These are phyloP conservation scores for Castanopsis chinensis DNA, from an alignment of 306 rosid species.

Conservation along the genomic window DNA sequence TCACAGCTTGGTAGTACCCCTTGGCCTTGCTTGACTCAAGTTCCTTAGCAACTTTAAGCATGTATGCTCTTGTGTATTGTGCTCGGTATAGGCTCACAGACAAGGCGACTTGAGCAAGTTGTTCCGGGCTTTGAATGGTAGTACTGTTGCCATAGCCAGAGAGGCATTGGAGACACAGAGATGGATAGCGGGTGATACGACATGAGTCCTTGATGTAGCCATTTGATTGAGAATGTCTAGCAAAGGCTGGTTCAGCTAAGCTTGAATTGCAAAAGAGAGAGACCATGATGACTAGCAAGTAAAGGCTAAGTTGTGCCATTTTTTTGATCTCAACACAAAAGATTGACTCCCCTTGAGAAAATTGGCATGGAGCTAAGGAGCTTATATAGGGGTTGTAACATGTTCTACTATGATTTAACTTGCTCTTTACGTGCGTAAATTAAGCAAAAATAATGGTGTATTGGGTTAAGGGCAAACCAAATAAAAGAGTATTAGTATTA, in stretches of 20 bases:
- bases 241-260: constrained; percentile 14
- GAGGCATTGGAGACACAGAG: constrained; percentile 43
- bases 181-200: constrained; percentile 38
- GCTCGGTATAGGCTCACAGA: constrained; percentile 52
- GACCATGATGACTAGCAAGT: constrained; percentile 18
- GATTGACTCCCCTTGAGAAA: background rate
- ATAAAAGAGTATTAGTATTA: background rate
- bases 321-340: background rate
- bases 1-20: constrained; percentile 27
- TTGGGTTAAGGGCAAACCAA: background rate
- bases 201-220: constrained; percentile 51
- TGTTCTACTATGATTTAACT: constrained; percentile 12
- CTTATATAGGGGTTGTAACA: constrained; percentile 33
- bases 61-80: constrained; percentile 29
- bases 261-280: constrained; percentile 11
- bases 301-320: constrained; percentile 40
- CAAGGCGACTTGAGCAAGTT: constrained; percentile 48
- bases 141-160: constrained; percentile 18
- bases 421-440: constrained; percentile 30
- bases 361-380: constrained; percentile 1
- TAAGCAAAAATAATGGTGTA: background rate
- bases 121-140: constrained; percentile 32
- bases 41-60: constrained; percentile 32
- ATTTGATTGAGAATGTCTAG: constrained; percentile 14
- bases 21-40: constrained; percentile 19